phyloP scores from a whole-genome alignment of 2,329 filamentous ascomycete species.

The Epichloe hybrida region DNA sequence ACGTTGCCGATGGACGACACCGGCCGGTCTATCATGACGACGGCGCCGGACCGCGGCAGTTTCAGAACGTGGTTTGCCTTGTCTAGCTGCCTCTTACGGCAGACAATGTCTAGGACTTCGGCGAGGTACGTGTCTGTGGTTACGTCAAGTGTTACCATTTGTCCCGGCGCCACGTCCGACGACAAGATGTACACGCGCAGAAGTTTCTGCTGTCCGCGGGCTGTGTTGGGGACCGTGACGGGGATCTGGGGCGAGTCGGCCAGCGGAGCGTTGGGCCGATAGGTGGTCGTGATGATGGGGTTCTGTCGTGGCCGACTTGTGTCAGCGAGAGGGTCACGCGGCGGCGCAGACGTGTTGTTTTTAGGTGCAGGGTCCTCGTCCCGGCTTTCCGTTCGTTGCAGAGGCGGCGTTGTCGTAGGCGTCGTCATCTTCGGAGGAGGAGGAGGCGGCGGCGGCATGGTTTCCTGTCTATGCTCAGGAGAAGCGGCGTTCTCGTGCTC shows the following conservation, averaged over 20 bases:
- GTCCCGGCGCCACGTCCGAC: slow-evolving; percentile 56
- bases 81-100: slow-evolving; percentile 63
- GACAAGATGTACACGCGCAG: slow-evolving; percentile 59
- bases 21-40: slow-evolving; percentile 63
- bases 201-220: slow-evolving; percentile 54
- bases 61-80: slow-evolving; percentile 70
- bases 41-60: slow-evolving; percentile 58
- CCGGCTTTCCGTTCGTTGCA: not conserved
- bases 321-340: slow-evolving; percentile 17
- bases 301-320: slow-evolving; percentile 33
- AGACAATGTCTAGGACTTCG: slow-evolving; percentile 67
- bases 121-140: slow-evolving; percentile 75
- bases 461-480: slow-evolving; percentile 9
- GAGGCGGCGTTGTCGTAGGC: not conserved
- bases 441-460: not conserved
- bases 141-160: slow-evolving; percentile 61
- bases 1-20: slow-evolving; percentile 67
- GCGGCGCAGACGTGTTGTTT: slow-evolving; percentile 13
- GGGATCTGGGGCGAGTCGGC: slow-evolving; percentile 43
- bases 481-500: slow-evolving; percentile 37
- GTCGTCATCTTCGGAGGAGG: not conserved
- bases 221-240: slow-evolving; percentile 27
- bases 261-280: slow-evolving; percentile 37
- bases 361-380: slow-evolving; percentile 10
- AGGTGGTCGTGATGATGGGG: slow-evolving; percentile 48